These are phyloP conservation scores for Candida dajiaensis DNA, from an alignment of 805 yeast species.

Conservation along the genomic window DNA sequence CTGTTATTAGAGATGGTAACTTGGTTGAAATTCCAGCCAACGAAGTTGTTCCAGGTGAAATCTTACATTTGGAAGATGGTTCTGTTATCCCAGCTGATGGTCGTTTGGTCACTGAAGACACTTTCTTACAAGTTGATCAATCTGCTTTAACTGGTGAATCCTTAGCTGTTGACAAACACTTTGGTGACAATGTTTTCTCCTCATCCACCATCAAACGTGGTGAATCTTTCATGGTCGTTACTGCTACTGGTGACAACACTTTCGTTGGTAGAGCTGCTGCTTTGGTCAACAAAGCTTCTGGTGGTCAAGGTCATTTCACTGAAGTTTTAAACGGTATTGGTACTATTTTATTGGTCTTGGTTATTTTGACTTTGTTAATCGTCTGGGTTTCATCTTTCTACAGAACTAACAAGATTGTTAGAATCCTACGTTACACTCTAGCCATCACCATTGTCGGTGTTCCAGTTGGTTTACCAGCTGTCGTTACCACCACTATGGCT, in stretches of 20 bases:
- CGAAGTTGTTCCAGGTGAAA: constrained; percentile 94
- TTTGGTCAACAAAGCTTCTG: constrained; percentile 89
- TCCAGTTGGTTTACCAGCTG: constrained; percentile 98
- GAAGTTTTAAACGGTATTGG: constrained; percentile 98
- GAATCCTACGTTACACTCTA: constrained; percentile 84
- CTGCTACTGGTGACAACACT: constrained; percentile 93
- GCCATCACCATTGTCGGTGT: constrained; percentile 97
- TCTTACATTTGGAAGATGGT: constrained; percentile 89
- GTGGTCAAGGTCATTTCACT: constrained; percentile 93
- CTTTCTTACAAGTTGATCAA: constrained; percentile 88
- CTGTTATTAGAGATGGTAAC: constrained; percentile 77
- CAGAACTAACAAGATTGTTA: constrained; percentile 82
- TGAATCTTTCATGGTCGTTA: constrained; percentile 89
- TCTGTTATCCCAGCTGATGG: constrained; percentile 91
- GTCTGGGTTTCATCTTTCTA: constrained; percentile 95
- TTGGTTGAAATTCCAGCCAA: constrained; percentile 70
- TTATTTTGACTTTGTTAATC: constrained; percentile 76
- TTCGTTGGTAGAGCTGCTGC: constrained; percentile 98
- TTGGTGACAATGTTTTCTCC: constrained; percentile 83
- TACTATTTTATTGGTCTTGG: constrained; percentile 83
- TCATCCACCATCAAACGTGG: constrained; percentile 95
- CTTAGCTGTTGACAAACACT: constrained; percentile 86
- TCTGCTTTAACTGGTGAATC: constrained; percentile 98
- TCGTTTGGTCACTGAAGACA: constrained; percentile 78
- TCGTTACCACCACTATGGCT: constrained; percentile 98